phyloP scores from a whole-genome alignment of 2,329 filamentous ascomycete genomes.

The Diatrype stigma region DNA sequence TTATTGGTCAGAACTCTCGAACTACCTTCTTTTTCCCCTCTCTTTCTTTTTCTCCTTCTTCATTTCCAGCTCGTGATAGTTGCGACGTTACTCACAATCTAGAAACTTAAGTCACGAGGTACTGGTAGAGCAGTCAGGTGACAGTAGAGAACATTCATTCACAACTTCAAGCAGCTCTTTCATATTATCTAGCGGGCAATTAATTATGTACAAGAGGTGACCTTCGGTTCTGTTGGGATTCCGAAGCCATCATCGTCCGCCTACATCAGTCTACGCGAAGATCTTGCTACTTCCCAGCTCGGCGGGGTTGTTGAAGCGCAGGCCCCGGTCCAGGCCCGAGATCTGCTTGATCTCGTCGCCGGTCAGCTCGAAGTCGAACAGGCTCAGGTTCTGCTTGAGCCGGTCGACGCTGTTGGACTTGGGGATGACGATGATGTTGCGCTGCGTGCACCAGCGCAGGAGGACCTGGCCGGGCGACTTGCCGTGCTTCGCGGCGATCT shows the following conservation, averaged over 20 bases:
- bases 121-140: no score
- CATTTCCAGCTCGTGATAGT: no score
- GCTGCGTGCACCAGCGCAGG: conserved; percentile 62
- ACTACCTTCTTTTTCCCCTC: no score
- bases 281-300: conserved; percentile 21
- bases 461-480: conserved; percentile 62
- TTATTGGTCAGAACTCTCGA: no score
- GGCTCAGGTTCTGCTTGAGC: conserved; percentile 51
- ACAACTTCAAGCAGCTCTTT: no score
- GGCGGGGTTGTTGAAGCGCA: conserved; percentile 55
- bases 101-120: no score
- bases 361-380: conserved; percentile 48
- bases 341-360: conserved; percentile 52
- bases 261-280: conserved; percentile 26
- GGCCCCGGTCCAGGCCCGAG: conserved; percentile 41
- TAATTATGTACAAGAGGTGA: no score
- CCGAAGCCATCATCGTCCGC: neutral
- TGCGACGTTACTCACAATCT: no score
- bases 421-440: conserved; percentile 56
- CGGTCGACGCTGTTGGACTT: conserved; percentile 54
- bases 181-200: no score
- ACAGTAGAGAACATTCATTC: no score
- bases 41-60: no score
- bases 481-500: conserved; percentile 48
- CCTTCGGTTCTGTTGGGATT: neutral